Evolutionary conservation across 306 rosid species (phyloP).

Genomic region (Corylus americana): DNA sequence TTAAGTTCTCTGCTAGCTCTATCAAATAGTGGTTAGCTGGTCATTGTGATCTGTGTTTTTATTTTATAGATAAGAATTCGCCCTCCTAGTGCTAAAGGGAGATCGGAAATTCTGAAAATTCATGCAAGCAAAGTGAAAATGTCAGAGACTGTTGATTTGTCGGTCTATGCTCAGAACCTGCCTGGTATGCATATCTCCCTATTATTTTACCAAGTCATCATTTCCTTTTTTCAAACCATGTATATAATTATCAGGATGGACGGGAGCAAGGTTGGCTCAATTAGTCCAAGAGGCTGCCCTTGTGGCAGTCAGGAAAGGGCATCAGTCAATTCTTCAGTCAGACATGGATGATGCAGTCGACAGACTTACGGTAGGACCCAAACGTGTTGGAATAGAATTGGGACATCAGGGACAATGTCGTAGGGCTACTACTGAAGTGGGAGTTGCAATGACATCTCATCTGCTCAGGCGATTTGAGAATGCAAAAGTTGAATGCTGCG

Average conservation of each 20-base stretch:
- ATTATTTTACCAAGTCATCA: constrained; percentile 13
- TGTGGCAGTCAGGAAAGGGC: constrained; percentile 91
- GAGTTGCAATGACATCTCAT: constrained; percentile 94
- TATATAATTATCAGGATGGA: constrained; percentile 70
- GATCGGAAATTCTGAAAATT: constrained; percentile 84
- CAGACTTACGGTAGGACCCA: constrained; percentile 94
- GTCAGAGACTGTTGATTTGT: constrained; percentile 84
- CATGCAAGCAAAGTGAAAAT: constrained; percentile 93
- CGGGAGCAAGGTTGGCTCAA: constrained; percentile 94
- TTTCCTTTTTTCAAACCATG: constrained; percentile 30
- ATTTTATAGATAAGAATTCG: constrained; percentile 72
- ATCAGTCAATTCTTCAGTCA: constrained; percentile 73
- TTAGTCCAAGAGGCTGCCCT: constrained; percentile 98
- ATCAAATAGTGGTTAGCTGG: constrained; percentile 24
- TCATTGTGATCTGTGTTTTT: constrained; percentile 30
- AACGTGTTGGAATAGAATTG: constrained; percentile 70
- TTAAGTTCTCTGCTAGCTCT: constrained; percentile 24
- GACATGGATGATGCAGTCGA: constrained; percentile 98
- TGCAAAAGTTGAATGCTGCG: constrained; percentile 81
- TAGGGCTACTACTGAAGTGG: constrained; percentile 90
- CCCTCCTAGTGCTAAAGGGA: constrained; percentile 89
- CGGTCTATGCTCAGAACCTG: constrained; percentile 80
- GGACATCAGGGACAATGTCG: constrained; percentile 93
- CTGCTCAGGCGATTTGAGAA: constrained; percentile 78
- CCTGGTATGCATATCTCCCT: constrained; percentile 60